phyloP scores from a whole-genome alignment of 257 asterid genomes.

The Leptodermis oblonga region DNA sequence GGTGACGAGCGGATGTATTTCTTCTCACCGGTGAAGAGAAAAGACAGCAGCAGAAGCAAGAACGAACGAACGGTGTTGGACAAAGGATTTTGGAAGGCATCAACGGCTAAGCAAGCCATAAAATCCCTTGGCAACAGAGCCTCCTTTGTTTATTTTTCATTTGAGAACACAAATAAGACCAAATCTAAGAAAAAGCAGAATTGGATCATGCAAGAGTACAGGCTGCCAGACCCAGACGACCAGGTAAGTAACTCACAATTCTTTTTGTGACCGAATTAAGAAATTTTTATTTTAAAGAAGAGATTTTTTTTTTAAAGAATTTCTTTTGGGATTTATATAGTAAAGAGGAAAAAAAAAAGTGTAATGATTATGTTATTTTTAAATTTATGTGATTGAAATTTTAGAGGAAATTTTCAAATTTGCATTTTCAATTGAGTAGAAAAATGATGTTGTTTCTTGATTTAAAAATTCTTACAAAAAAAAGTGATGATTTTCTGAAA shows the following conservation, averaged over 20 bases:
- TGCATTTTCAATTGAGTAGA: no score
- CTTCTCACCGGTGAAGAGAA: slow-evolving; percentile 3
- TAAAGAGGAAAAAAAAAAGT: not conserved
- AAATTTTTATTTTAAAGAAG: no score
- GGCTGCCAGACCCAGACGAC: not conserved
- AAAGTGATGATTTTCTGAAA: no score
- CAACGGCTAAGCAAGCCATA: not conserved
- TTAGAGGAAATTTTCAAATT: no score
- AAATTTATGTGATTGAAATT: no score
- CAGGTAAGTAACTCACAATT: no score
- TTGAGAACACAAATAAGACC: not conserved
- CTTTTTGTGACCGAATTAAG: no score
- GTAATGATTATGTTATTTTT: no score
- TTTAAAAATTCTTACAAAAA: no score
- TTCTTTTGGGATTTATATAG: no score
- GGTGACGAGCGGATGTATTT: not conserved
- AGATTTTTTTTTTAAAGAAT: no score
- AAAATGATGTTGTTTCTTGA: no score
- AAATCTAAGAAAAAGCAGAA: not conserved
- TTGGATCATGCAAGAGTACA: slow-evolving; percentile 4
- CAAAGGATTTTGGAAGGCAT: slow-evolving; percentile 2
- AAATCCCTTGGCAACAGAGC: not conserved
- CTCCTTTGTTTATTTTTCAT: not conserved
- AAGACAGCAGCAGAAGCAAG: not conserved
- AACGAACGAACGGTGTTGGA: not conserved